These are phyloP conservation scores for Myriosclerotinia curreyana DNA, from an alignment of 2,329 filamentous ascomycete species.

Conservation along the genomic window DNA sequence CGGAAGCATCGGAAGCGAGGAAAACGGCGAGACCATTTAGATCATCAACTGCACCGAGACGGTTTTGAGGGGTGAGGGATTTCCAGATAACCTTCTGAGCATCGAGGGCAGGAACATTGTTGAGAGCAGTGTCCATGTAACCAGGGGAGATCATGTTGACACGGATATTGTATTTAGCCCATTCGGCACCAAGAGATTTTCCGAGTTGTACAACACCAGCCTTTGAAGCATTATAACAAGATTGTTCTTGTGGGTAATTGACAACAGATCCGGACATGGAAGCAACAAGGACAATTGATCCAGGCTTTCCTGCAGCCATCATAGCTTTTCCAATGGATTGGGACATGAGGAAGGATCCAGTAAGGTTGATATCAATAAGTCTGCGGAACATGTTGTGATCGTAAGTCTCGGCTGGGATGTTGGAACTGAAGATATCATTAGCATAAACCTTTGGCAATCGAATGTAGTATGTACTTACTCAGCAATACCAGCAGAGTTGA, in stretches of 20 bases:
- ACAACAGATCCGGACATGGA: slow-evolving; percentile 82
- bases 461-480: slow-evolving; percentile 32
- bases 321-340: slow-evolving; percentile 70
- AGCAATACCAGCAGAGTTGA: slow-evolving; percentile 72
- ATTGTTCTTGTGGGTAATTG: slow-evolving; percentile 83
- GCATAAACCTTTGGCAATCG: not conserved
- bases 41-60: slow-evolving; percentile 70
- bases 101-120: slow-evolving; percentile 73
- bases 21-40: slow-evolving; percentile 76
- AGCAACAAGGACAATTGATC: slow-evolving; percentile 71
- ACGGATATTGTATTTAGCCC: slow-evolving; percentile 76
- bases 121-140: slow-evolving; percentile 83
- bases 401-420: slow-evolving; percentile 78
- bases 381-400: slow-evolving; percentile 73
- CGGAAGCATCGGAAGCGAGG: slow-evolving; percentile 68
- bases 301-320: slow-evolving; percentile 67
- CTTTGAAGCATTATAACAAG: slow-evolving; percentile 81
- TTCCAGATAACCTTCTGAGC: slow-evolving; percentile 82
- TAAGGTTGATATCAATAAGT: slow-evolving; percentile 79
- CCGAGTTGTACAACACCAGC: slow-evolving; percentile 74
- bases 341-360: slow-evolving; percentile 72
- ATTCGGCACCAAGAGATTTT: slow-evolving; percentile 79
- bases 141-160: slow-evolving; percentile 80
- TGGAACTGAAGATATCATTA: slow-evolving; percentile 50
- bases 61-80: slow-evolving; percentile 68